Evolutionary conservation across 331 rosid genomes (phyloP).

Genomic region (Acacia pycnantha): DNA sequence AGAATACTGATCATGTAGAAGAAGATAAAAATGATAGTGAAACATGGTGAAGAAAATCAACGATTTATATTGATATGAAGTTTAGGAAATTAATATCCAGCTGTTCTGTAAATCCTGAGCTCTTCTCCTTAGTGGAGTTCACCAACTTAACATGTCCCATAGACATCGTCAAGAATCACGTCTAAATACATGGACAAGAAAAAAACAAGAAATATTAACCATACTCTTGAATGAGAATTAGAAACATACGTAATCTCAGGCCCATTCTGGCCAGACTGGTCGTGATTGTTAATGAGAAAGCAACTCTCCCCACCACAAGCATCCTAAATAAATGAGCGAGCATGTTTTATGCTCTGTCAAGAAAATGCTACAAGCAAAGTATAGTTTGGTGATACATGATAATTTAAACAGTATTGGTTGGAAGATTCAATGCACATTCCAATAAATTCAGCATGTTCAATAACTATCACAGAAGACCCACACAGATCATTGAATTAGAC

Average conservation of each 20-base stretch:
- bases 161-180: slow-evolving; percentile 1
- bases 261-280: slow-evolving; percentile 47
- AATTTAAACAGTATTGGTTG: not conserved
- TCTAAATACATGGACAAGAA: not conserved
- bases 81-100: not conserved
- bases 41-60: not conserved
- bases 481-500: slow-evolving; percentile 3
- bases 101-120: not conserved
- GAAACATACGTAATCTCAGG: slow-evolving; percentile 69
- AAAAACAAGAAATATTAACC: slow-evolving; percentile 18
- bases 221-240: slow-evolving; percentile 14
- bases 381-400: slow-evolving; percentile 3
- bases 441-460: slow-evolving; percentile 15
- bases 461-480: slow-evolving; percentile 4
- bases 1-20: not conserved
- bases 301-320: slow-evolving; percentile 80
- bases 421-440: slow-evolving; percentile 16
- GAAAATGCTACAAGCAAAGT: slow-evolving; percentile 18
- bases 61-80: not conserved
- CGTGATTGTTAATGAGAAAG: slow-evolving; percentile 65
- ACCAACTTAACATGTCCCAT: not conserved
- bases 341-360: slow-evolving; percentile 15
- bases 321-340: slow-evolving; percentile 50
- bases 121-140: slow-evolving; percentile 10
- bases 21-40: slow-evolving; percentile 10